Base-by-base conservation (phyloP, 169 alveolate genomes). In the Cryptosporidium bovis region DNA sequence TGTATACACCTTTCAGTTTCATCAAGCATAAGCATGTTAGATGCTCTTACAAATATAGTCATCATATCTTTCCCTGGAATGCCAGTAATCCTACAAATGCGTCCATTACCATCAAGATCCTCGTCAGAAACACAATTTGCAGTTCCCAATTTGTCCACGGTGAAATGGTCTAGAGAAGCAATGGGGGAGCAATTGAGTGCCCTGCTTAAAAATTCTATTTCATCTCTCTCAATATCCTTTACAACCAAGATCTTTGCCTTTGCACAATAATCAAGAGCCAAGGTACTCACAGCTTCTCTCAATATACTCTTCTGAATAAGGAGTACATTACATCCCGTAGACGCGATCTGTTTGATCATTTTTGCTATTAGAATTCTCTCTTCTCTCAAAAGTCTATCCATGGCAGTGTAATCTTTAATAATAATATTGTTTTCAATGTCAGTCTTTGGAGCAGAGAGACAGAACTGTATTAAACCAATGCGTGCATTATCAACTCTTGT, bases 1-100 rank as follows among this genome's bases (percentile, higher is more conserved):
- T 97, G 99, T 50, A 98, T 95, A 46, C 99, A 96, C 83, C 99
- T 93, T 82, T 98, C 99, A 50, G 99, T 98, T 92, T 98, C 99
- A 83, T 98, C 99, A 27, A 98, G 93, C 91, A 97, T 94, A 48
- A 94, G 82, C 55, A 85, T 84, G 93, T 97, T 98, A 40, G 99
- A 96, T 15, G 99, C 99, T 91, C 99, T 96, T 48, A 97, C 94
- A 68, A 98, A 94, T 66, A 98, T 97, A 10, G 99, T 95, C 40
- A 97, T 98, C 64, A 99, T 96, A 85, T 95, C 97, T 92, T 96
- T 93, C 87, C 94, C 93, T 82, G 96, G 96, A 36, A 96, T 97
- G 46, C 99, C 99, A 31, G 99, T 97, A 82, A 98, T 95, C 93
- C 96, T 97, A 18, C 97, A 95, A 12, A 96, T 93, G 85, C 95